These are phyloP conservation scores for Scenedesmus sp. DNA, from an alignment of 163 green algal genomes.

Conservation along the genomic window DNA sequence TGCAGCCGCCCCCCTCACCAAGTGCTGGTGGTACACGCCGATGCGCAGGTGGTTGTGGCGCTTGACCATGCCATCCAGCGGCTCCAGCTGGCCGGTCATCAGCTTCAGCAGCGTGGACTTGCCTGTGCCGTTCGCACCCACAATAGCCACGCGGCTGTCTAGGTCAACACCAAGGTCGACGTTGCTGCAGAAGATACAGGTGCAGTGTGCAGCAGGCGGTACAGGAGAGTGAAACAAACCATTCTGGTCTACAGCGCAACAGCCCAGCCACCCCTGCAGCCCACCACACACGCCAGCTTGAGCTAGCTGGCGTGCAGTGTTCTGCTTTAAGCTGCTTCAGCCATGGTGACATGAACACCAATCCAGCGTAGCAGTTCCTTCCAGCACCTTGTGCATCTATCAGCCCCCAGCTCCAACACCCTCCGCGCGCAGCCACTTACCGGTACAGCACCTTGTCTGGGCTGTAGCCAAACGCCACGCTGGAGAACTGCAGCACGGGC, in stretches of 20 bases:
- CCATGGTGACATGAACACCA: not conserved
- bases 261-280: not conserved
- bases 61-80: constrained; percentile 82
- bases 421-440: constrained; percentile 15
- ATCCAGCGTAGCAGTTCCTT: too few relatives aligned
- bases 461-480: constrained; percentile 91
- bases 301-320: not conserved
- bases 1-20: constrained; percentile 39
- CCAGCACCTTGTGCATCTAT: not conserved
- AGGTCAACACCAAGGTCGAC: constrained; percentile 94
- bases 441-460: constrained; percentile 79
- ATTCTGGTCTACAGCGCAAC: too few relatives aligned
- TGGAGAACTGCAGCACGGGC: constrained; percentile 89
- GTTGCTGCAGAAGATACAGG: constrained; percentile 48
- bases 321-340: not conserved
- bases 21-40: constrained; percentile 85
- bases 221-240: not conserved
- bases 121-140: constrained; percentile 87
- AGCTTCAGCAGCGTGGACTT: constrained; percentile 95
- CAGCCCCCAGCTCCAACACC: not conserved
- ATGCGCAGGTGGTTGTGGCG: constrained; percentile 84
- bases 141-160: constrained; percentile 90
- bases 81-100: constrained; percentile 84
- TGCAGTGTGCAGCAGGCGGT: not conserved
- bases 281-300: not conserved